phyloP scores from a whole-genome alignment of 2,329 filamentous ascomycete species.

The Cladosporium sphaerospermum region DNA sequence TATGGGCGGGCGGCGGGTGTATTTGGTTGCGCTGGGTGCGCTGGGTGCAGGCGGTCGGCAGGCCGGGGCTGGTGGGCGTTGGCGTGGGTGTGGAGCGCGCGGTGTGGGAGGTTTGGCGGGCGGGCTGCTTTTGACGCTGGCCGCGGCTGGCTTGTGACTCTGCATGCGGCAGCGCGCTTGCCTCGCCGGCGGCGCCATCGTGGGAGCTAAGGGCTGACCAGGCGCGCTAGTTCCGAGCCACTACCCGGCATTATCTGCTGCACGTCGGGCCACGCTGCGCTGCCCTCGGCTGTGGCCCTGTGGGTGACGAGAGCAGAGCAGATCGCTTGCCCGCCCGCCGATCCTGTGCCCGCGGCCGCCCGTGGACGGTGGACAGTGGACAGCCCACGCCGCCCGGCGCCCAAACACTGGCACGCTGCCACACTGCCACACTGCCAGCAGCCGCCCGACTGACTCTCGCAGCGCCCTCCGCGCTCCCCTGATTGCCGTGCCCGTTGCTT shows the following conservation, averaged over 20 bases:
- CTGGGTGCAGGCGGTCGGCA: background rate
- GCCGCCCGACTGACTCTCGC: too few relatives aligned
- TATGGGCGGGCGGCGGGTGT: background rate
- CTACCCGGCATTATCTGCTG: background rate
- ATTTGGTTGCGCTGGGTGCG: background rate
- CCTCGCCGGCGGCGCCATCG: background rate
- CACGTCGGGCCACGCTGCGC: background rate
- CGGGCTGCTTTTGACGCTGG: background rate
- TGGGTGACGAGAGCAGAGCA: too few relatives aligned
- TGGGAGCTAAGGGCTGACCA: background rate
- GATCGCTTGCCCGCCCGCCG: too few relatives aligned
- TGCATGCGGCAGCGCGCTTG: background rate
- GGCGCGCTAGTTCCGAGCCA: too few relatives aligned
- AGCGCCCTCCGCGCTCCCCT: too few relatives aligned
- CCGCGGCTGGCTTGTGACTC: background rate
- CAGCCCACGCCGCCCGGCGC: too few relatives aligned
- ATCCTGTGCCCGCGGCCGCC: too few relatives aligned
- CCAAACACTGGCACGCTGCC: too few relatives aligned
- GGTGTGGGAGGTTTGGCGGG: background rate
- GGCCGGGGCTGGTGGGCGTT: too few relatives aligned
- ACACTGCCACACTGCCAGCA: too few relatives aligned
- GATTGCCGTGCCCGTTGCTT: too few relatives aligned
- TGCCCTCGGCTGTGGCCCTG: background rate
- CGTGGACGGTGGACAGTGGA: too few relatives aligned
- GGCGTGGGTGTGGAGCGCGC: background rate